Conservation (phyloP, 2,329 filamentous ascomycete genomes). For the Penicillium brasilianum region DNA sequence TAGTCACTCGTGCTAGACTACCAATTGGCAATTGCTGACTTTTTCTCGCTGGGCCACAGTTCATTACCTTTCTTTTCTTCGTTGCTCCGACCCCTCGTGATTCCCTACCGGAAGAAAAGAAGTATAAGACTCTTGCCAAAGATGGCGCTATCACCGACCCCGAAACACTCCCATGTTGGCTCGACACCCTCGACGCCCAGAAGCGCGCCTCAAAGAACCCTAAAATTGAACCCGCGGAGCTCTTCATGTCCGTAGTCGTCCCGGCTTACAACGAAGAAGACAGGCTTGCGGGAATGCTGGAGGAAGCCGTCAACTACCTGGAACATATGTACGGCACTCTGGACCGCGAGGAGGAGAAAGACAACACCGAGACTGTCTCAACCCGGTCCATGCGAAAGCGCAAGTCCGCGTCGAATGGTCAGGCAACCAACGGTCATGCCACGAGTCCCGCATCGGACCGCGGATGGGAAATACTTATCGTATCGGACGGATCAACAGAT, state of each 20-base stretch:
- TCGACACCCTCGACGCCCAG: constrained; percentile 73
- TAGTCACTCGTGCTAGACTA: neutral
- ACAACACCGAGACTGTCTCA: constrained; percentile 17
- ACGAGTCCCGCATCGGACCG: constrained; percentile 39
- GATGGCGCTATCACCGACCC: constrained; percentile 62
- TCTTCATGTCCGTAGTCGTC: constrained; percentile 91
- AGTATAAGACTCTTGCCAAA: constrained; percentile 75
- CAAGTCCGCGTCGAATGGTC: constrained; percentile 32
- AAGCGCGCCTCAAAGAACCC: constrained; percentile 53
- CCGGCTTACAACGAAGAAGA: constrained; percentile 95
- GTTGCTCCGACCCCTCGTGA: constrained; percentile 81
- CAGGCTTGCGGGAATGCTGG: constrained; percentile 79
- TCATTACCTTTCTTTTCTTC: constrained; percentile 71
- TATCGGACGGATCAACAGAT: constrained; percentile 89
- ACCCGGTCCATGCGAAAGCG: constrained; percentile 28
- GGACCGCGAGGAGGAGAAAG: constrained; percentile 38
- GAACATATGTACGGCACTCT: constrained; percentile 72
- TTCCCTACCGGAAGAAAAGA: constrained; percentile 78
- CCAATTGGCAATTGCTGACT: constrained; percentile 8
- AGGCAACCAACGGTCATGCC: constrained; percentile 39
- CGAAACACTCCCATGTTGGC: constrained; percentile 80
- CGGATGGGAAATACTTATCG: constrained; percentile 91
- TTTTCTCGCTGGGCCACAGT: constrained; percentile 44
- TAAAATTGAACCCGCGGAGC: constrained; percentile 72
- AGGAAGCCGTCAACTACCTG: constrained; percentile 88